Conservation (phyloP, 1,139 yeast genomes). For the Yamadazyma songkhlaensis region DNA sequence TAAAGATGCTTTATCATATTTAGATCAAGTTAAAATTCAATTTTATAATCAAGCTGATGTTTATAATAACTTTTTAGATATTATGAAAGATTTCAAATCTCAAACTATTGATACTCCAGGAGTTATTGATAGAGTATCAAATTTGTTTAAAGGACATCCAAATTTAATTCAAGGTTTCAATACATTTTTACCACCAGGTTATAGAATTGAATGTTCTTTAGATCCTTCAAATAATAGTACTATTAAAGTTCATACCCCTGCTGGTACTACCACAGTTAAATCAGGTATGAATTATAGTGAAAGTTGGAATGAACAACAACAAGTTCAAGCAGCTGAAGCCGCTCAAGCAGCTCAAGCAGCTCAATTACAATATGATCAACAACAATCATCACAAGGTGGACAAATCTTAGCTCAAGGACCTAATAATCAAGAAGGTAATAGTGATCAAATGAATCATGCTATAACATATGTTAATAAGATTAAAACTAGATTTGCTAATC, state of each 20-base stretch:
- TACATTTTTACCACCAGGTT: slow-evolving; percentile 96
- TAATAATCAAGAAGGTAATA: slow-evolving; percentile 64
- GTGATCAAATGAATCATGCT: slow-evolving; percentile 89
- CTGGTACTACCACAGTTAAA: slow-evolving; percentile 77
- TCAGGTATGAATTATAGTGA: slow-evolving; percentile 45
- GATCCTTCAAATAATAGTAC: slow-evolving; percentile 93
- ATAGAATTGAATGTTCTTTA: slow-evolving; percentile 85
- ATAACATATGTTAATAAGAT: slow-evolving; percentile 94
- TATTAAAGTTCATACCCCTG: slow-evolving; percentile 91
- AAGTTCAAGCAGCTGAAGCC: slow-evolving; percentile 1
- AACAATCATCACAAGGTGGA: slow-evolving; percentile 13
- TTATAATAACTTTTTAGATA: slow-evolving; percentile 91
- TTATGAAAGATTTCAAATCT: slow-evolving; percentile 97
- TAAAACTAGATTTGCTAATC: slow-evolving; percentile 88
- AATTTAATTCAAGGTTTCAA: slow-evolving; percentile 93
- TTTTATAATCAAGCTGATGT: slow-evolving; percentile 93
- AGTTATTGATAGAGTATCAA: slow-evolving; percentile 91
- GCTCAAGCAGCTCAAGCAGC: not conserved
- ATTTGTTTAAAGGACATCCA: slow-evolving; percentile 89
- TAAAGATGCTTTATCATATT: slow-evolving; percentile 90
- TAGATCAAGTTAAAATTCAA: slow-evolving; percentile 93
- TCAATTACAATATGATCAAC: slow-evolving; percentile 8
- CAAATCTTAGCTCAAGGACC: not conserved
- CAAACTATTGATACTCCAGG: slow-evolving; percentile 98
- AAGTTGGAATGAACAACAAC: slow-evolving; percentile 15